These are phyloP conservation scores for Byssochlamys sp. DNA, from an alignment of 2,329 filamentous ascomycete genomes.

Conservation along the genomic window DNA sequence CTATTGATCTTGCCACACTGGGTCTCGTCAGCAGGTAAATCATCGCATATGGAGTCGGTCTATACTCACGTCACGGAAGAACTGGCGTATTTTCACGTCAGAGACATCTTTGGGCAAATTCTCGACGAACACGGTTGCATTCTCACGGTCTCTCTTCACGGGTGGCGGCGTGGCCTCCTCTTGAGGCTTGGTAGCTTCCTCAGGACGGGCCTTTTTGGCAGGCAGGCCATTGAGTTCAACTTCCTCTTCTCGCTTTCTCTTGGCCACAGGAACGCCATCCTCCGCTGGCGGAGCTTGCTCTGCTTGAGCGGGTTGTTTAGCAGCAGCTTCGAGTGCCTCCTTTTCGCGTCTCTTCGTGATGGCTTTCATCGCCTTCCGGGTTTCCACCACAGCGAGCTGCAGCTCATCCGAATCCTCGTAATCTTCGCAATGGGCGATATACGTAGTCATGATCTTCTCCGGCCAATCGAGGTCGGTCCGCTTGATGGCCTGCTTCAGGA, in stretches of 20 bases:
- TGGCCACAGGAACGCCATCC: slow-evolving; percentile 32
- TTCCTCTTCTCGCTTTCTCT: slow-evolving; percentile 65
- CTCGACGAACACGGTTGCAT: slow-evolving; percentile 72
- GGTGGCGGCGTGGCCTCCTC: slow-evolving; percentile 26
- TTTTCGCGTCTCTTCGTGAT: slow-evolving; percentile 56
- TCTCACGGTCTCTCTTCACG: slow-evolving; percentile 73
- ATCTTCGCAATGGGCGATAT: slow-evolving; percentile 61
- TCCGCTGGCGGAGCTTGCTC: slow-evolving; percentile 21
- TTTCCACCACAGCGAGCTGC: slow-evolving; percentile 62
- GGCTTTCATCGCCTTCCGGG: slow-evolving; percentile 57
- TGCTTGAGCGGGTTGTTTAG: slow-evolving; percentile 16
- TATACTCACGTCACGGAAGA: slow-evolving; percentile 62
- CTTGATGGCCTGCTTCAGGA: slow-evolving; percentile 62
- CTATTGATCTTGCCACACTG: slow-evolving; percentile 71
- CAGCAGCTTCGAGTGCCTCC: slow-evolving; percentile 53
- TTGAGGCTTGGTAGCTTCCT: slow-evolving; percentile 24
- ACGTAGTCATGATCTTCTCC: slow-evolving; percentile 40
- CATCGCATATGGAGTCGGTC: neutral
- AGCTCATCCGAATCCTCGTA: slow-evolving; percentile 72
- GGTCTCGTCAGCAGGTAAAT: slow-evolving; percentile 5
- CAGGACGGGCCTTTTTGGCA: slow-evolving; percentile 58
- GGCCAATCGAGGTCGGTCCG: slow-evolving; percentile 42
- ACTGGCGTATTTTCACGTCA: slow-evolving; percentile 68
- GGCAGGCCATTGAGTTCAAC: slow-evolving; percentile 42
- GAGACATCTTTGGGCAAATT: slow-evolving; percentile 63